Base-by-base conservation (phyloP, 2,329 filamentous ascomycete genomes). In the Botryotinia globosa region DNA sequence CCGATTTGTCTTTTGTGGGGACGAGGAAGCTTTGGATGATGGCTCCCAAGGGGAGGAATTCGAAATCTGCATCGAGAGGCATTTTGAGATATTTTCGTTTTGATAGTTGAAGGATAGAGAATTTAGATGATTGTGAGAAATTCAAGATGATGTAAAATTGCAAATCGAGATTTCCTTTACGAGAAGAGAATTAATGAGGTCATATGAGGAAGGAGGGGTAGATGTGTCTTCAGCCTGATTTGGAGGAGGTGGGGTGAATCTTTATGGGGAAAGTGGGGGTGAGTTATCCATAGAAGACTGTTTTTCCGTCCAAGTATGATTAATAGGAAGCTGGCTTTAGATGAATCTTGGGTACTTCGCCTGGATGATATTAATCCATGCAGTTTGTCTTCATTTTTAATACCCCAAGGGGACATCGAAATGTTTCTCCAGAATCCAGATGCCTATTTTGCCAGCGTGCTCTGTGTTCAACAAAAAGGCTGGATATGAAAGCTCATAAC, bases 1-100 rank as follows among this genome's bases (percentile, higher is more conserved):
- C 42, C 4, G 71, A 29, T 25, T 48, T 65, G 56, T 29, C 34
- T 51, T 69, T 69, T 80, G 88, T 85, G 74, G 87, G 91, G 77
- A 98, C 88, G 65, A 86, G 87, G 84, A 98, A 91, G 79, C 92
- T 88, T 81, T 98, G 90, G 80, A 96, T 91, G 80, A 93, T 92
- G 78, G 91, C 92, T 75, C 92, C 92, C 68, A 93, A 86, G 37
- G 92, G 90, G 74, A 95, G 85, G 83, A 95, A 93, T 61, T 86
- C 85, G 79, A 91, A 87, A 39, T 64, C 59, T 4, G 67, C 65
- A 29, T 70, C 66, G 32, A 70, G 63, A 32, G 71, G 29, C 71
- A 73, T 73, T 6, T 63, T 73, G 58, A 58, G 58, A 58, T 18
- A 4, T 32, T 32, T 29, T 16, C 5, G 9, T 39, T 67, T 44